These are phyloP conservation scores for Hygrocybe coccinea DNA, from an alignment of 768 basidiomycete species.

Conservation along the genomic window DNA sequence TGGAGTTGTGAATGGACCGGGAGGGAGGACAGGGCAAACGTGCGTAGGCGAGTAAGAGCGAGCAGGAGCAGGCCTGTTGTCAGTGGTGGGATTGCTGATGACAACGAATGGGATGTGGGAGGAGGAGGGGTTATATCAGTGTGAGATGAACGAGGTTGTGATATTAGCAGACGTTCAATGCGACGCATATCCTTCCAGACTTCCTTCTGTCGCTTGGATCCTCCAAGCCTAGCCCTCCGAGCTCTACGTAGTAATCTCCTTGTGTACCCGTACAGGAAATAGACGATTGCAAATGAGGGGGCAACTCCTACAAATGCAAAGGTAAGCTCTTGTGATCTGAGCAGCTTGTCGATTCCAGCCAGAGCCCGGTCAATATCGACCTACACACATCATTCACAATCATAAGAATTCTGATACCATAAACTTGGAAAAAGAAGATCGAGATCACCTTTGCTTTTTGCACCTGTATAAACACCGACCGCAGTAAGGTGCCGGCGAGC, in stretches of 20 bases:
- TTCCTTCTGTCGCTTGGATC: constrained; percentile 45
- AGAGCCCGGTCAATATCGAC: constrained; percentile 91
- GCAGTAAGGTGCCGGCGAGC: constrained; percentile 71
- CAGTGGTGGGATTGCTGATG: constrained; percentile 34
- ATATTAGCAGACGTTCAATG: constrained; percentile 63
- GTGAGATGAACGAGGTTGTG: constrained; percentile 34
- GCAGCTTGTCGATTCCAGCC: constrained; percentile 85
- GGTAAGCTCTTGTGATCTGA: constrained; percentile 90
- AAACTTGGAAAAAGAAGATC: not conserved
- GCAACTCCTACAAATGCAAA: constrained; percentile 97
- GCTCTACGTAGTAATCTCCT: constrained; percentile 45
- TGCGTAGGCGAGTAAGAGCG: constrained; percentile 60
- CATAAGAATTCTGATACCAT: not conserved
- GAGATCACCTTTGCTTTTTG: constrained; percentile 84
- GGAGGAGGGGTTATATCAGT: constrained; percentile 9
- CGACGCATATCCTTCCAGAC: constrained; percentile 72
- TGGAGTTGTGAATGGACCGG: constrained; percentile 58
- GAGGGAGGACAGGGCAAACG: constrained; percentile 54
- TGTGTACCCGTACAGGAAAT: constrained; percentile 55
- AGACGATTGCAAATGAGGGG: constrained; percentile 78
- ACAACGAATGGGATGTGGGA: too few relatives aligned
- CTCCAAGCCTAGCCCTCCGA: constrained; percentile 49
- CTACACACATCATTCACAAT: too few relatives aligned
- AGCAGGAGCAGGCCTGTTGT: constrained; percentile 73
- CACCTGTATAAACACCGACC: constrained; percentile 85